Percentiles rank a stretch among this genome's conserved stretches.
Conservation (phyloP, 176 grass and related monocot species). For the Zea luxurians region DNA sequence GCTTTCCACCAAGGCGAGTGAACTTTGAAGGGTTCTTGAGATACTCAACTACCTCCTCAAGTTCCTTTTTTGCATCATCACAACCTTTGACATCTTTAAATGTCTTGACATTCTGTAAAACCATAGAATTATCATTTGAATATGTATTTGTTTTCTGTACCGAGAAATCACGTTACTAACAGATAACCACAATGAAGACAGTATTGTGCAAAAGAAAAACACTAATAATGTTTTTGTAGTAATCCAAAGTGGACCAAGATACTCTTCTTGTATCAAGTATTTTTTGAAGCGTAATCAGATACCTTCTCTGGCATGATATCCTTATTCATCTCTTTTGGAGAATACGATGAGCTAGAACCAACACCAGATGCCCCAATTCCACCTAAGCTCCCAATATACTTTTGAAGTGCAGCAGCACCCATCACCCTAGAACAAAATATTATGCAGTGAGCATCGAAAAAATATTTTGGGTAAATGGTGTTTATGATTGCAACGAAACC, state of each 20-base stretch:
- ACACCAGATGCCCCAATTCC: slow-evolving; percentile 82
- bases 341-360: slow-evolving; percentile 79
- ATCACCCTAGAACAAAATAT: slow-evolving; percentile 69
- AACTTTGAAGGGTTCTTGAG: slow-evolving; percentile 95
- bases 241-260: background rate
- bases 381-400: slow-evolving; percentile 94
- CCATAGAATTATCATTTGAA: slow-evolving; percentile 12
- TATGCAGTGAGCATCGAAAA: slow-evolving; percentile 17
- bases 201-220: slow-evolving; percentile 4
- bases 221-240: slow-evolving; percentile 1
- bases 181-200: slow-evolving; percentile 3
- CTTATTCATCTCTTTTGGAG: slow-evolving; percentile 92
- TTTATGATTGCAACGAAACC: too few relatives aligned
- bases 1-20: slow-evolving; percentile 93
- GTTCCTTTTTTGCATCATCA: slow-evolving; percentile 99
- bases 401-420: slow-evolving; percentile 71
- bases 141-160: background rate
- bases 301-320: slow-evolving; percentile 97
- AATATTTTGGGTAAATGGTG: background rate
- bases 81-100: slow-evolving; percentile 99
- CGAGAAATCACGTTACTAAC: background rate
- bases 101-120: slow-evolving; percentile 87
- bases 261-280: slow-evolving; percentile 2
- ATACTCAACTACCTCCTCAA: slow-evolving; percentile 97
- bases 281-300: slow-evolving; percentile 17